Evolutionary conservation across 2,329 filamentous ascomycete genomes (phyloP).

Genomic region (Xylariales sp.): DNA sequence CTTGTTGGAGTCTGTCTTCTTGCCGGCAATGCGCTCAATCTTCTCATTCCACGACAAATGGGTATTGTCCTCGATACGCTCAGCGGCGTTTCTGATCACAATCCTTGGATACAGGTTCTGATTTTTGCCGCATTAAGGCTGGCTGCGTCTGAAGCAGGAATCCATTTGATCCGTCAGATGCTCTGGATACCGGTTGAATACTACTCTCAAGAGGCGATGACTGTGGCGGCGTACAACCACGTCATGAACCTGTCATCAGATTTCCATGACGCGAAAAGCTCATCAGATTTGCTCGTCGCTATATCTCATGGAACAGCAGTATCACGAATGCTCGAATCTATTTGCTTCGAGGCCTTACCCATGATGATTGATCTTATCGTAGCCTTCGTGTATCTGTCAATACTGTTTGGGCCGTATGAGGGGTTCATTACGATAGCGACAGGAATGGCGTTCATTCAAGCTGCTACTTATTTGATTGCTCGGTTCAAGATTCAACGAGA

Average conservation of each 20-base stretch:
- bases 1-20: slow-evolving; percentile 66
- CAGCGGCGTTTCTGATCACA: slow-evolving; percentile 26
- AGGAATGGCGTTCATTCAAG: slow-evolving; percentile 50
- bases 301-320: slow-evolving; percentile 51
- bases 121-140: slow-evolving; percentile 29
- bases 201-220: slow-evolving; percentile 50
- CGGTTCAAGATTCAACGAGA: slow-evolving; percentile 44
- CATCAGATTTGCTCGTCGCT: slow-evolving; percentile 53
- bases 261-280: slow-evolving; percentile 58
- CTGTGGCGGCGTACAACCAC: slow-evolving; percentile 52
- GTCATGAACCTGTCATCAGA: slow-evolving; percentile 58
- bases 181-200: slow-evolving; percentile 56
- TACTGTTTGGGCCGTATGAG: slow-evolving; percentile 57
- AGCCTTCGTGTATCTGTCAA: slow-evolving; percentile 55
- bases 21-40: slow-evolving; percentile 66
- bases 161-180: slow-evolving; percentile 49
- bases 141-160: slow-evolving; percentile 49
- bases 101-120: slow-evolving; percentile 10
- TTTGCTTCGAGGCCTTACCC: slow-evolving; percentile 54
- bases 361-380: slow-evolving; percentile 57
- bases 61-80: slow-evolving; percentile 74
- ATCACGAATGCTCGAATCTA: slow-evolving; percentile 51
- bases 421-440: slow-evolving; percentile 58
- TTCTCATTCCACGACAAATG: slow-evolving; percentile 76
- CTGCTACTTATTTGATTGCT: slow-evolving; percentile 47